A percentile compares a stretch with the other conserved stretches of the same genome.
phyloP scores from a whole-genome alignment of 2,329 filamentous ascomycete species.

The Triangularia verruculosa region DNA sequence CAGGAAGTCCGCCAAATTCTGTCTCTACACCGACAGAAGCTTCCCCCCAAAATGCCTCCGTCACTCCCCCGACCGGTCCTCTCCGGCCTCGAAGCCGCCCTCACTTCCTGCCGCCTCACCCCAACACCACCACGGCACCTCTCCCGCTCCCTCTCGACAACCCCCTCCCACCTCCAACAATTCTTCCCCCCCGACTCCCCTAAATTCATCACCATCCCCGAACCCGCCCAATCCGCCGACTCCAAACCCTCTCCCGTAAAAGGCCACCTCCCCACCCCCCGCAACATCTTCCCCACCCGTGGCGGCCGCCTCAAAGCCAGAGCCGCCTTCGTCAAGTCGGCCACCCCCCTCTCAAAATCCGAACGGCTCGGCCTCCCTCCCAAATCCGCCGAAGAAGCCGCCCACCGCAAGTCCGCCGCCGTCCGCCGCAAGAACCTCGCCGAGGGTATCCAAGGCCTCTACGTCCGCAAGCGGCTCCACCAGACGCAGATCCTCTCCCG shows the following conservation, averaged over 20 bases:
- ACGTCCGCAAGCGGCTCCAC: slow-evolving; percentile 55
- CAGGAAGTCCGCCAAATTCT: slow-evolving; percentile 11
- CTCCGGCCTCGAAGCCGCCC: slow-evolving; percentile 23
- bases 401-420: slow-evolving; percentile 72
- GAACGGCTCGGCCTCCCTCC: slow-evolving; percentile 37
- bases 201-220: slow-evolving; percentile 78
- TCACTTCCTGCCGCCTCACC: slow-evolving; percentile 21
- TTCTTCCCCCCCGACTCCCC: slow-evolving; percentile 80
- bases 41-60: slow-evolving; percentile 29
- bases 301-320: slow-evolving; percentile 58
- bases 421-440: slow-evolving; percentile 68
- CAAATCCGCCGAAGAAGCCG: slow-evolving; percentile 44
- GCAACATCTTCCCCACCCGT: slow-evolving; percentile 67
- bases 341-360: slow-evolving; percentile 53
- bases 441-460: slow-evolving; percentile 67
- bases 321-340: slow-evolving; percentile 57
- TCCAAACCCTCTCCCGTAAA: slow-evolving; percentile 52
- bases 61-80: slow-evolving; percentile 27
- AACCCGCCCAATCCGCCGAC: slow-evolving; percentile 66
- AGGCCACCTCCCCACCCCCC: slow-evolving; percentile 79
- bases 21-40: slow-evolving; percentile 17
- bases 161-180: slow-evolving; percentile 32
- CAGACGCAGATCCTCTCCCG: slow-evolving; percentile 33
- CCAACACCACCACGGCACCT: slow-evolving; percentile 7
- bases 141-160: slow-evolving; percentile 19